Conservation (phyloP, 306 rosid genomes). For the Geum urbanum region DNA sequence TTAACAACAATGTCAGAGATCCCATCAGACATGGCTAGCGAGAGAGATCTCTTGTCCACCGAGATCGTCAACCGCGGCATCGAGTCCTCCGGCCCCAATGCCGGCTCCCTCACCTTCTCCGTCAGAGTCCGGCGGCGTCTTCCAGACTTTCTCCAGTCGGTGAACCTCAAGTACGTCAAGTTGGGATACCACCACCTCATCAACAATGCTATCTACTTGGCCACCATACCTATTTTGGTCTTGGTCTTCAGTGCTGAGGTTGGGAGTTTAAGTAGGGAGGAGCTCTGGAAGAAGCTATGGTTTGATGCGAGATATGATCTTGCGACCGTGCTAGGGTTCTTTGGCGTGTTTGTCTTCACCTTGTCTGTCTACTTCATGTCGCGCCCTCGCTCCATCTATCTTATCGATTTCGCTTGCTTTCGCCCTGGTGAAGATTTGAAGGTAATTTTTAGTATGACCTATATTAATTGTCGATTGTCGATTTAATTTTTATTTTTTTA, state of each 20-base stretch:
- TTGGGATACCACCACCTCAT: constrained; percentile 86
- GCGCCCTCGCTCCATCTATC: constrained; percentile 75
- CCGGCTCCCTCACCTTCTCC: constrained; percentile 80
- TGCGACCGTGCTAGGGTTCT: constrained; percentile 68
- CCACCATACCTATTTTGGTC: constrained; percentile 69
- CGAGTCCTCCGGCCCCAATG: constrained; percentile 82
- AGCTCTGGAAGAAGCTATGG: constrained; percentile 86
- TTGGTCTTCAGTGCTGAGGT: constrained; percentile 88
- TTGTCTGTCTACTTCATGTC: constrained; percentile 88
- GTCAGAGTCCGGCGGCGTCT: constrained; percentile 75
- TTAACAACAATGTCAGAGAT: background rate
- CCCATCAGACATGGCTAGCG: constrained; percentile 48
- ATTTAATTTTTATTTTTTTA: background rate
- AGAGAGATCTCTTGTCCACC: constrained; percentile 67
- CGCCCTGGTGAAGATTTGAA: constrained; percentile 67
- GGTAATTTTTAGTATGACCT: too few species aligned
- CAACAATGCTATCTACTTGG: constrained; percentile 79
- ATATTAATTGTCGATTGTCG: too few species aligned
- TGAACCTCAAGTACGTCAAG: constrained; percentile 90
- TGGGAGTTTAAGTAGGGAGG: constrained; percentile 69
- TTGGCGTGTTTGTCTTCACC: constrained; percentile 79
- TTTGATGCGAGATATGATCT: constrained; percentile 79
- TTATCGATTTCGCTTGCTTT: constrained; percentile 74
- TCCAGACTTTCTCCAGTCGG: constrained; percentile 89
- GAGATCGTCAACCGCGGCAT: constrained; percentile 92